Evolutionary conservation across 2,329 filamentous ascomycete species (phyloP).

Genomic region (Colletotrichum salicis): DNA sequence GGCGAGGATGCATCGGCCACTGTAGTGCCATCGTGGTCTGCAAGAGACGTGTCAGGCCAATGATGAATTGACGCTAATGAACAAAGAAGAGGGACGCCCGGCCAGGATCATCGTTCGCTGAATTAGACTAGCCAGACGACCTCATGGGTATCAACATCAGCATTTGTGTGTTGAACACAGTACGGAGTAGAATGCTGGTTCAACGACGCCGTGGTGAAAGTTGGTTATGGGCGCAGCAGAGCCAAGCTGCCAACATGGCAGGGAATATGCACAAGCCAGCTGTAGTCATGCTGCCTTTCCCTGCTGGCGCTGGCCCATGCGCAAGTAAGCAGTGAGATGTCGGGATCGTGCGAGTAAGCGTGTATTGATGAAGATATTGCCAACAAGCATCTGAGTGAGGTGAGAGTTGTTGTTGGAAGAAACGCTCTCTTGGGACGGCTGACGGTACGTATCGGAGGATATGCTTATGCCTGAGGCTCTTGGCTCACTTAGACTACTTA

Average conservation of each 20-base stretch:
- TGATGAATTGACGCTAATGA: background rate
- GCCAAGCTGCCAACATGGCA: background rate
- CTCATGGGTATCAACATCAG: slow-evolving; percentile 2
- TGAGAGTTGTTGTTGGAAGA: background rate
- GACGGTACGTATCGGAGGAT: background rate
- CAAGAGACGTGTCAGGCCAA: slow-evolving; percentile 14
- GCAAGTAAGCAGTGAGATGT: background rate
- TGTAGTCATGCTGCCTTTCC: background rate
- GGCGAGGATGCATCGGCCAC: background rate
- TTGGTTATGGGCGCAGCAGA: background rate
- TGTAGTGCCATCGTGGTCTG: background rate
- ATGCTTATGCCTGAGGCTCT: background rate
- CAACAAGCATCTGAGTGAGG: background rate
- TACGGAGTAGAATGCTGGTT: background rate
- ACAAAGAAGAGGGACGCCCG: slow-evolving; percentile 1
- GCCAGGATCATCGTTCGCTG: slow-evolving; percentile 4
- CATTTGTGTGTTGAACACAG: slow-evolving; percentile 4
- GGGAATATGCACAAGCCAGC: background rate
- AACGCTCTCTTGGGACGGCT: background rate
- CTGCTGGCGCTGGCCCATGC: background rate
- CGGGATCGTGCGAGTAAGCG: background rate
- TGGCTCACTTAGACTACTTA: too few species aligned
- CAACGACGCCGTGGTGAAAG: background rate
- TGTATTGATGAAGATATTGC: background rate
- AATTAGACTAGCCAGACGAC: background rate